Evolutionary conservation across 179 eudicot species (phyloP), one percentile per base, ranked within the genome.

Genomic region (Spinacia oleracea): DNA sequence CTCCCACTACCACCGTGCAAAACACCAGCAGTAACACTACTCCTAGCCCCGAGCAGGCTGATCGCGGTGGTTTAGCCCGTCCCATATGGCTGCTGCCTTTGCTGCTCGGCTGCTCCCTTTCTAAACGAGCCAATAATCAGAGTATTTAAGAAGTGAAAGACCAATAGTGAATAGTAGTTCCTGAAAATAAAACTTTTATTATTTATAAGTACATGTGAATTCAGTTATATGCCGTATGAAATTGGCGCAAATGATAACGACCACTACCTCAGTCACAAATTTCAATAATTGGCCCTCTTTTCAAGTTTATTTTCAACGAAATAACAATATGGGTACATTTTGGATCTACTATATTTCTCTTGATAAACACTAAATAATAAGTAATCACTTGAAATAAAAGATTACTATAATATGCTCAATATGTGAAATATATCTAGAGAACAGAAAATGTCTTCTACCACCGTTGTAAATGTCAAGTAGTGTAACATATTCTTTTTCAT

Each of bases 281-380:
- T 48, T 56, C 81, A 60, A 79, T 58, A 60, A 79, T 21, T 25
- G 81, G 81, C 77, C 25, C 77, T 48, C 25, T 48, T 63, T 72
- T 79, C 81, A 72, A 79, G 72, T 58, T 0, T 34, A 23, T 15
- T 18, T 34, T 76, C 35, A 27, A 1, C 2, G 18, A 29, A 25
- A 0, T 27, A 8, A 60, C 27, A 63, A 63, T 32, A 32, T 64
- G 43, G 69, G 43, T 31, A 29, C 69, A 5, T 64, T 64, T 64
- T 64, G 69, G 69, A 64, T 3, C 31, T 15, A 14, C 4, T 63
- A 16, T 60, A 60, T 21, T 23, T 56, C 8, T 21, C 25, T 29
- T 11, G 68, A 63, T 32, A n/a, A n/a, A n/a, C n/a, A n/a, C n/a
- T n/a, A n/a, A n/a, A n/a, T n/a, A n/a, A n/a, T n/a, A n/a, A n/a